Evolutionary conservation across 139 green algal genomes (phyloP), one percentile per base, ranked within the genome.

Genomic region (Deuterostichococcus epilithicus): DNA sequence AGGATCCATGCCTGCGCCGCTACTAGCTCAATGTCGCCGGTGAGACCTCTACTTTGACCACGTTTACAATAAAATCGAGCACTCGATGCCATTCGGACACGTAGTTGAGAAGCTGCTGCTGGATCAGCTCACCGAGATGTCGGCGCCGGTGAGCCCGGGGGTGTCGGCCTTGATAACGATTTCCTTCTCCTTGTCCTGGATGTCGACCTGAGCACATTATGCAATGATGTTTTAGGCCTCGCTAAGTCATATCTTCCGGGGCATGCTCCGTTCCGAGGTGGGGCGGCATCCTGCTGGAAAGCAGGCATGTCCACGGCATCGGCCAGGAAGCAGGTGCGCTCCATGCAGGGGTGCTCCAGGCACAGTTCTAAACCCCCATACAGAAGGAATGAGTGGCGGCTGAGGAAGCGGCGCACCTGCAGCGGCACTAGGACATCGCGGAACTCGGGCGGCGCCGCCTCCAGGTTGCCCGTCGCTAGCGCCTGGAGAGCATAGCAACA

Each of bases 111-210:
- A n/a, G n/a, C n/a, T n/a, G n/a, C n/a, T n/a, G n/a, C n/a, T 28
- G n/a, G 37, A 5, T 6, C 18, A n/a, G n/a, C 73, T 30, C 37
- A 84, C 76, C 70, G 78, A 79, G 76, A 84, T 79, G 71, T 84
- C 80, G 0, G 81, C 71, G 63, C 78, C 81, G 42, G 2, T 73
- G 15, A 84, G 30, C n/a, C 80, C 80, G 0, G 80, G 80, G 28
- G 81, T 78, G 65, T 84, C 80, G 22, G 80, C 80, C 6, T 25
- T 45, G 47, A 84, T 75, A 13, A 79, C 71, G 59, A 82, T 73
- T 5, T 35, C 26, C 3, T 76, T 45, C 37, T 78, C 80, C 20
- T 35, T 73, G 36, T 84, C 77, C 34, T 75, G 44, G 45, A 82
- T 65, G 36, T 82, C 78, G 32, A 78, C 72, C 2, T 69, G n/a